Conservation (phyloP, 345 rosid species). For the Bretschneidera sinensis region DNA sequence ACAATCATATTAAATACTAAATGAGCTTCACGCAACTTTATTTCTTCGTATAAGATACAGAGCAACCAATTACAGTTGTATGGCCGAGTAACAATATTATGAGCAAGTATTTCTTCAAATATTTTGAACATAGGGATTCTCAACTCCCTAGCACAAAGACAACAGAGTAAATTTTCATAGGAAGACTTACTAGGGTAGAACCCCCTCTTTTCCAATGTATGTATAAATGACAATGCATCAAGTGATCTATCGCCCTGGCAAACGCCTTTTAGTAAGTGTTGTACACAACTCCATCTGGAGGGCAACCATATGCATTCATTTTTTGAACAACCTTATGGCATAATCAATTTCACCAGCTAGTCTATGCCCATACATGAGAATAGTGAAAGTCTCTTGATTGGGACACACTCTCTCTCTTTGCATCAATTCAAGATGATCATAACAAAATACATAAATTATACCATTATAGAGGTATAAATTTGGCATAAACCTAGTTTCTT, state of each 20-base stretch:
- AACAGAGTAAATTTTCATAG: slow-evolving; percentile 38
- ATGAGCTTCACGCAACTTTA: slow-evolving; percentile 40
- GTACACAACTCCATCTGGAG: slow-evolving; percentile 37
- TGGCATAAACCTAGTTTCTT: slow-evolving; percentile 36
- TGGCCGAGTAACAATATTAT: slow-evolving; percentile 21
- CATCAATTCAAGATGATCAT: slow-evolving; percentile 49
- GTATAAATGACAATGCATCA: slow-evolving; percentile 44
- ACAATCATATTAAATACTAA: slow-evolving; percentile 31
- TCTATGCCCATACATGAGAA: slow-evolving; percentile 48
- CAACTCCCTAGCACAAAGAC: slow-evolving; percentile 41
- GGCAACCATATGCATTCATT: slow-evolving; percentile 38
- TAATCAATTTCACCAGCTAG: slow-evolving; percentile 42
- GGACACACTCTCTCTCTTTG: slow-evolving; percentile 45
- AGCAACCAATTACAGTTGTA: slow-evolving; percentile 35
- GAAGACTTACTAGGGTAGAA: slow-evolving; percentile 36
- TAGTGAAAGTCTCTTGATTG: slow-evolving; percentile 59
- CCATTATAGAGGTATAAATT: slow-evolving; percentile 50
- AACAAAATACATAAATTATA: slow-evolving; percentile 43
- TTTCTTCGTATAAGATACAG: slow-evolving; percentile 39
- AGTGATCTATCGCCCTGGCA: slow-evolving; percentile 37
- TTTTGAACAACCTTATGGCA: slow-evolving; percentile 49
- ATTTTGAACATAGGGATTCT: slow-evolving; percentile 42
- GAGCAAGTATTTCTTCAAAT: slow-evolving; percentile 51
- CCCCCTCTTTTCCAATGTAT: slow-evolving; percentile 48
- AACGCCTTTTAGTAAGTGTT: slow-evolving; percentile 48